phyloP scores from a whole-genome alignment of 257 asterid species.

The Primulina tabacum region DNA sequence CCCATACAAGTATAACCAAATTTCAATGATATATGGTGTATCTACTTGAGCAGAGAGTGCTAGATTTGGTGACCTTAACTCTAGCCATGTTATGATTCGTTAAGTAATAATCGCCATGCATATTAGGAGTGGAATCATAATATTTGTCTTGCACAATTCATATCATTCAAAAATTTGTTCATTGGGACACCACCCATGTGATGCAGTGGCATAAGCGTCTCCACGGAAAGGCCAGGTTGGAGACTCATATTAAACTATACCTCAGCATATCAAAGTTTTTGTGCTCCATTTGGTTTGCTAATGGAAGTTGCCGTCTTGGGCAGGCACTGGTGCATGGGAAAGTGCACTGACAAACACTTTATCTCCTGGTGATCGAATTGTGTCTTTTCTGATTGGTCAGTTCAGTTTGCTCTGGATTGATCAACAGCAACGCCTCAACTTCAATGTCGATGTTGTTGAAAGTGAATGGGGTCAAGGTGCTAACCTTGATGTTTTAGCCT shows the following conservation, averaged over 20 bases:
- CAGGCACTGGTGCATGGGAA: constrained; percentile 99
- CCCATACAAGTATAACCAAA: background rate
- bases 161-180: background rate
- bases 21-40: background rate
- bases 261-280: background rate
- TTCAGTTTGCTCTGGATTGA: constrained; percentile 99
- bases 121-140: background rate
- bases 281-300: background rate
- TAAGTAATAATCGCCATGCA: background rate
- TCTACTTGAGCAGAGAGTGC: too few species aligned
- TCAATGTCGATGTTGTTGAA: constrained; percentile 89
- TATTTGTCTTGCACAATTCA: background rate
- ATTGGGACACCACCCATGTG: too few species aligned
- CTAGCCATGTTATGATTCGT: too few species aligned
- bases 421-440: constrained; percentile 90
- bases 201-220: too few species aligned
- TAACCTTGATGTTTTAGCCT: constrained; percentile 68
- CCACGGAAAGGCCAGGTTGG: background rate
- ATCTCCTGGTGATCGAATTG: constrained; percentile 86
- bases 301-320: constrained; percentile 17
- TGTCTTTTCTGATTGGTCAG: constrained; percentile 90
- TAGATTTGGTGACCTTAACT: background rate
- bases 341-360: constrained; percentile 96
- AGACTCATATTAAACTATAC: background rate
- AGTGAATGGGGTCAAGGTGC: constrained; percentile 99